These are phyloP conservation scores for Trichophyton verrucosum DNA, from an alignment of 2,329 filamentous ascomycete genomes.

Conservation along the genomic window DNA sequence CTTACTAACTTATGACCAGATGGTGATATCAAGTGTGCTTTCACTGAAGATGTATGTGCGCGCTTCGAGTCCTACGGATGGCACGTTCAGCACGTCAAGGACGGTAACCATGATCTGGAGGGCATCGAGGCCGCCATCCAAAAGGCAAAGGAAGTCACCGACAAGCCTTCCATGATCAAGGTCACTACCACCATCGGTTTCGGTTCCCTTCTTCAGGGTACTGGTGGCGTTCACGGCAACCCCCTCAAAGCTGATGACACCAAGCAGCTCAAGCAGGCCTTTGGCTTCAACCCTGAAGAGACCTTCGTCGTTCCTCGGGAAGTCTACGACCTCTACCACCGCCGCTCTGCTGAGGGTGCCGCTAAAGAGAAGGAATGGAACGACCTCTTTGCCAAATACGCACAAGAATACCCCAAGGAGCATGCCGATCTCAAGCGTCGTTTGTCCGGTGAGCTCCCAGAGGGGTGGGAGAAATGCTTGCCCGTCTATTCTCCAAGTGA, in stretches of 20 bases:
- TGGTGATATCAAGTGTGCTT: constrained; percentile 87
- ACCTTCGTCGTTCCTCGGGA: constrained; percentile 86
- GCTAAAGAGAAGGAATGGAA: constrained; percentile 93
- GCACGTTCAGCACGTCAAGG: constrained; percentile 72
- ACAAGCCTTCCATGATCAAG: constrained; percentile 97
- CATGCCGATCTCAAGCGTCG: constrained; percentile 71
- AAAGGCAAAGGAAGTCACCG: constrained; percentile 71
- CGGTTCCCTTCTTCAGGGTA: constrained; percentile 85
- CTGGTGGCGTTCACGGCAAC: constrained; percentile 89
- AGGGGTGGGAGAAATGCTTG: constrained; percentile 91
- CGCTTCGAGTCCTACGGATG: constrained; percentile 96
- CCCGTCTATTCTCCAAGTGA: constrained; percentile 83
- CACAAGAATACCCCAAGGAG: constrained; percentile 61
- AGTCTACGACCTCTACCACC: constrained; percentile 82
- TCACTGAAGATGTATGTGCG: constrained; percentile 93
- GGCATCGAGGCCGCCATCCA: constrained; percentile 80
- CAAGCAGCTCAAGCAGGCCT: constrained; percentile 85
- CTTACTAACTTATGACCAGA: constrained; percentile 41
- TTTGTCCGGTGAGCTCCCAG: constrained; percentile 68
- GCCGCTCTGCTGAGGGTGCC: constrained; percentile 74
- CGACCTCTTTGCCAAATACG: constrained; percentile 79
- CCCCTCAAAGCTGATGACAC: constrained; percentile 90
- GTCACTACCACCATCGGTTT: constrained; percentile 95
- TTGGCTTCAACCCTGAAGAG: constrained; percentile 91
- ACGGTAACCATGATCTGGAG: constrained; percentile 80